Evolutionary conservation across 331 rosid genomes (phyloP), one percentile per base, ranked within the genome.

Genomic region (Phaseolus coccineus): DNA sequence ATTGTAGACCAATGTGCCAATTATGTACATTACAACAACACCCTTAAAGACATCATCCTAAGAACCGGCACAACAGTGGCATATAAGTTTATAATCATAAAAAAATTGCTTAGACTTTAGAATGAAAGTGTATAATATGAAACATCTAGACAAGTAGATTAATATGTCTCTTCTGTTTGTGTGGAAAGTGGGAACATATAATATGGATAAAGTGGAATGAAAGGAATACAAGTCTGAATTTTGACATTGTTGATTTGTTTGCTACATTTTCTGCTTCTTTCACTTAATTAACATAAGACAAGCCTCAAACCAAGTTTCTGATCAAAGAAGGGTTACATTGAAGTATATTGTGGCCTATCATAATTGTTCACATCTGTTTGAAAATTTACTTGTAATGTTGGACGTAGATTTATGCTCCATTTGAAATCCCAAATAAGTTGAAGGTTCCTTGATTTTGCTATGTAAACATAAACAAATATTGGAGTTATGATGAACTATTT

Each of bases 171-270:
- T 48, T 48, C 48, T 65, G 51, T 16, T 61, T 63, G 9, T 42
- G 6, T 79, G 16, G 70, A 44, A 61, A 22, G 27, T 61, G 24
- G 63, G 70, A 33, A 16, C 7, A 39, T 33, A 31, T 61, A 48
- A 39, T 10, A 19, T 19, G 9, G 13, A 39, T 51, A 50, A 24
- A 74, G 24, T 44, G 74, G 31, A 42, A 46, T 4, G 30, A 56
- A n/a, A 65, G 30, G 27, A 63, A 63, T 50, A 42, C 51, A 33
- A 25, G 25, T 13, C 2, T 25, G n/a, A 14, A 35, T 55, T 52
- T 75, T 35, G 53, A 39, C 50, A 64, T 56, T 16, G 44, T 80
- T 69, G 3, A 71, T 71, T 37, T 66, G 16, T 63, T 22, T 56
- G 76, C 22, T 52, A 64, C 11, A 12, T 56, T 39, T n/a, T 14